Conservation (phyloP, 495 filamentous ascomycete species). For the Cairneyella variabilis region DNA sequence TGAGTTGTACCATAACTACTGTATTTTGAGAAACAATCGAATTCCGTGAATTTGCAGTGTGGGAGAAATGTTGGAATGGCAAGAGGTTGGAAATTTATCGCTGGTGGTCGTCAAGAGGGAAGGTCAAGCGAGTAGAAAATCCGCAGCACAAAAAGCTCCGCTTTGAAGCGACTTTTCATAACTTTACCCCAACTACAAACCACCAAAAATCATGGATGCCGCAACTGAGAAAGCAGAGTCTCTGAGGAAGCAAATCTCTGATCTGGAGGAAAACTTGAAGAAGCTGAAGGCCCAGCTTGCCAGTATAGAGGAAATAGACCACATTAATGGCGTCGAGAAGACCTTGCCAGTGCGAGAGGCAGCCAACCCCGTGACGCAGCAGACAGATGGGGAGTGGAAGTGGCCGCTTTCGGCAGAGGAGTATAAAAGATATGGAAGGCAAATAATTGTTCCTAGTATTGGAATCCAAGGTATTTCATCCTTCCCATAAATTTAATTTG, state of each 20-base stretch:
- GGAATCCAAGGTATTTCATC: slow-evolving; percentile 63
- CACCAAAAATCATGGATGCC: slow-evolving; percentile 18
- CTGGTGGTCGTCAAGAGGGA: neutral
- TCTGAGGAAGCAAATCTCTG: slow-evolving; percentile 30
- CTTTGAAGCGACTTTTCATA: too few relatives aligned
- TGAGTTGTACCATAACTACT: too few relatives aligned
- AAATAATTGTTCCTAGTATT: slow-evolving; percentile 85
- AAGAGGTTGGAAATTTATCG: neutral
- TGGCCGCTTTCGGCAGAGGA: slow-evolving; percentile 66
- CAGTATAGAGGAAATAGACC: slow-evolving; percentile 26
- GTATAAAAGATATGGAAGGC: slow-evolving; percentile 83
- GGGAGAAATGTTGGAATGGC: neutral
- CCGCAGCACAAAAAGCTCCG: too few relatives aligned
- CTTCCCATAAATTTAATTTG: too few relatives aligned
- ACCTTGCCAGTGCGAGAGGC: neutral
- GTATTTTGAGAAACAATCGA: too few relatives aligned
- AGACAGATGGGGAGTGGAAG: slow-evolving; percentile 26
- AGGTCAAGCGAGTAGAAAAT: neutral
- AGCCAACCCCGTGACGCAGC: slow-evolving; percentile 2
- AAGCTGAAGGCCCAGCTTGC: slow-evolving; percentile 33
- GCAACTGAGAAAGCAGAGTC: slow-evolving; percentile 14
- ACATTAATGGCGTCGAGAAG: neutral
- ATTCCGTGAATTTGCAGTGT: too few relatives aligned
- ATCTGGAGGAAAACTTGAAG: slow-evolving; percentile 31
- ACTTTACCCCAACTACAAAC: slow-evolving; percentile 1